Conservation (phyloP, 106 monocot genomes). For the Dioscorea dumetorum region DNA sequence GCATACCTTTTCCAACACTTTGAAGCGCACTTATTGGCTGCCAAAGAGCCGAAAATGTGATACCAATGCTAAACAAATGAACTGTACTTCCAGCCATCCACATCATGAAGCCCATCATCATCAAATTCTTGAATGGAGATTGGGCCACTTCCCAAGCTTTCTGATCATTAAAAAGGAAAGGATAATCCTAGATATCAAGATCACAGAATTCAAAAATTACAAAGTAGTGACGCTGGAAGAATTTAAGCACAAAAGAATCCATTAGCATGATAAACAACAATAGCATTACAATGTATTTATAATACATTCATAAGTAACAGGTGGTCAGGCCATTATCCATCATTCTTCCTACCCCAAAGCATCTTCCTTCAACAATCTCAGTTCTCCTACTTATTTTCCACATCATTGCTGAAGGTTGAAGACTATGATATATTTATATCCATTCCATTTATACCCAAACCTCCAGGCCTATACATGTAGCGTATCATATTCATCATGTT, state of each 20-base stretch:
- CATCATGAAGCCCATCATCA: constrained; percentile 99
- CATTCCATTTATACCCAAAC: too few species aligned
- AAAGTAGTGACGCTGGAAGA: not conserved
- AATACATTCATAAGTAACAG: too few species aligned
- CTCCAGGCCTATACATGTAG: too few species aligned
- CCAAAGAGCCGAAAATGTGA: constrained; percentile 99
- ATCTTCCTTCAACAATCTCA: too few species aligned
- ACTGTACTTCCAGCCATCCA: constrained; percentile 99
- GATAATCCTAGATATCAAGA: not conserved
- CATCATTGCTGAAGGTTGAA: too few species aligned
- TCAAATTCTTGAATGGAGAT: constrained; percentile 84
- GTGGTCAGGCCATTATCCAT: too few species aligned
- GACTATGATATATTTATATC: too few species aligned
- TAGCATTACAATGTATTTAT: too few species aligned
- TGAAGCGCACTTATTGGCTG: constrained; percentile 96
- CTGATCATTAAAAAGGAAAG: constrained; percentile 23
- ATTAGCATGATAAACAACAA: too few species aligned
- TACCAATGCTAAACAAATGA: constrained; percentile 95
- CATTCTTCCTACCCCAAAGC: too few species aligned
- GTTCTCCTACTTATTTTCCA: too few species aligned
- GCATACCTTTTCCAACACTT: constrained; percentile 80
- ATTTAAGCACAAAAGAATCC: not conserved
- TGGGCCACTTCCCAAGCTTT: constrained; percentile 97
- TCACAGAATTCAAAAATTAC: not conserved
- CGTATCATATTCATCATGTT: too few species aligned